phyloP scores from a whole-genome alignment of 2,329 filamentous ascomycete species.

The Pseudocercospora crystallina region DNA sequence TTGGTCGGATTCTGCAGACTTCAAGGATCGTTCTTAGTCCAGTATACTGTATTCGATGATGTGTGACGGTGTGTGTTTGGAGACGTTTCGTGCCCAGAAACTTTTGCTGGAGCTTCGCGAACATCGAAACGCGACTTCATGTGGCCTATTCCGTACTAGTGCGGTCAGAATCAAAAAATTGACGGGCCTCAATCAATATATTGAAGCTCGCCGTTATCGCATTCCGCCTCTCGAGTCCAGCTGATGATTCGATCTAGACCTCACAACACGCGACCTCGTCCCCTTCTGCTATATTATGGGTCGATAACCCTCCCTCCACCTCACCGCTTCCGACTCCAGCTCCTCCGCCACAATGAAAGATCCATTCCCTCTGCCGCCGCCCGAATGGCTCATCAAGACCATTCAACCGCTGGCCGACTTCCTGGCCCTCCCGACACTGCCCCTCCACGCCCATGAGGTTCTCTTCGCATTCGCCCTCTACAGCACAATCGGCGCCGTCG shows the following conservation, averaged over 20 bases:
- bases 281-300: conserved; percentile 12
- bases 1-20: neutral
- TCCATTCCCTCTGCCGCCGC: conserved; percentile 64
- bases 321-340: neutral
- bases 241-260: conserved; percentile 1
- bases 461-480: conserved; percentile 66
- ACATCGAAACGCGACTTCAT: neutral
- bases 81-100: neutral
- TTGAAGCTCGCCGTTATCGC: too few species aligned
- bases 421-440: conserved; percentile 64
- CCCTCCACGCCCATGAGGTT: conserved; percentile 76
- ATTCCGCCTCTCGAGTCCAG: neutral
- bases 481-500: conserved; percentile 62
- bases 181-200: neutral
- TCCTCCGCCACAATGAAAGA: conserved; percentile 61
- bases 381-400: conserved; percentile 55
- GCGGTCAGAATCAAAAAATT: neutral
- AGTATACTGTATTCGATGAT: neutral
- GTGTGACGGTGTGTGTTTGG: neutral
- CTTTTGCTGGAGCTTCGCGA: neutral
- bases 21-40: neutral
- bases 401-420: conserved; percentile 65
- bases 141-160: neutral
- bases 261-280: conserved; percentile 3
- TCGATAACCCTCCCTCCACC: conserved; percentile 11